Evolutionary conservation across 2,329 filamentous ascomycete species (phyloP).

Genomic region (Aspergillus felis): DNA sequence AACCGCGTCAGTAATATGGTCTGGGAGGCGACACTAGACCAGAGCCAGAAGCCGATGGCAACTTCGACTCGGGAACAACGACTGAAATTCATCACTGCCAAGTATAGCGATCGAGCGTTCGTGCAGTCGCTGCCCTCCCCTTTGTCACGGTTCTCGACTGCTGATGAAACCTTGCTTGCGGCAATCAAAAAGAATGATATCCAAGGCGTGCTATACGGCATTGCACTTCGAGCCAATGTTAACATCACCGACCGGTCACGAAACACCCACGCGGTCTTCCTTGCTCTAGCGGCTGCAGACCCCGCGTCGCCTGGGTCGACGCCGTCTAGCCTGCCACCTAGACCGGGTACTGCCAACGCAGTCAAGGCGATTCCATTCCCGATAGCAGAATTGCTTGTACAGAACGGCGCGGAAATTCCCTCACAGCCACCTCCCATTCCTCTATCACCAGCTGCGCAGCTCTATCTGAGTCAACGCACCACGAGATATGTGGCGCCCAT

Average conservation of each 20-base stretch:
- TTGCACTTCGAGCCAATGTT: slow-evolving; percentile 81
- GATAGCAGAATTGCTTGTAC: slow-evolving; percentile 82
- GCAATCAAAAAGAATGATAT: slow-evolving; percentile 97
- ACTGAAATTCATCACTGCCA: slow-evolving; percentile 89
- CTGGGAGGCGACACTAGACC: slow-evolving; percentile 84
- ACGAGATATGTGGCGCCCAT: slow-evolving; percentile 44
- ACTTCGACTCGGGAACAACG: slow-evolving; percentile 84
- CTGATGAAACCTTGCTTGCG: slow-evolving; percentile 85
- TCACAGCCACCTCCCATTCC: slow-evolving; percentile 72
- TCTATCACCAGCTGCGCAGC: slow-evolving; percentile 71
- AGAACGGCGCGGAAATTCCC: slow-evolving; percentile 91
- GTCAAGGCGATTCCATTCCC: slow-evolving; percentile 66
- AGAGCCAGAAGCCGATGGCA: slow-evolving; percentile 66
- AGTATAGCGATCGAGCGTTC: slow-evolving; percentile 82
- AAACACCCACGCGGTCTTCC: slow-evolving; percentile 81
- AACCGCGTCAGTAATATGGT: slow-evolving; percentile 95
- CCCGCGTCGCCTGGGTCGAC: slow-evolving; percentile 67
- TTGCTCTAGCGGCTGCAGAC: slow-evolving; percentile 88
- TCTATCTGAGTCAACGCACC: slow-evolving; percentile 77
- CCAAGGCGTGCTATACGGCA: slow-evolving; percentile 83
- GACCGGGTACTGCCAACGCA: slow-evolving; percentile 31
- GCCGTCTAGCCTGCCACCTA: slow-evolving; percentile 32
- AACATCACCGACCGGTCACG: slow-evolving; percentile 83
- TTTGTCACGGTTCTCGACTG: slow-evolving; percentile 68
- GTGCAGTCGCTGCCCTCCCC: slow-evolving; percentile 71